Base-by-base conservation (phyloP, 768 basidiomycete genomes). In the Tulasnella sp. region DNA sequence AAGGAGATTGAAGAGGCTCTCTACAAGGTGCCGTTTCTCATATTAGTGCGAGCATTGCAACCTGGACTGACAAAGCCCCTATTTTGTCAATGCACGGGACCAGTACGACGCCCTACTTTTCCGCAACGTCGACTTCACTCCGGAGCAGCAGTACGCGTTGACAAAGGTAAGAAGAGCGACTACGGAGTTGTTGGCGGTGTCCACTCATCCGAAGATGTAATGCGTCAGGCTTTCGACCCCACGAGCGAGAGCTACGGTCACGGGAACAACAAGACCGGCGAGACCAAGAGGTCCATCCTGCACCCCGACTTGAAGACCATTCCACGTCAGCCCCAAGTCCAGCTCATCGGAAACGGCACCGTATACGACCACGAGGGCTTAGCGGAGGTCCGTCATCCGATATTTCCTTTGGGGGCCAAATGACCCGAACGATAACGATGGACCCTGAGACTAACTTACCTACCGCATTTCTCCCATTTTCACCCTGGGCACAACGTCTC, bases 221-320 rank as follows among this genome's bases (percentile, higher is more conserved):
- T 71, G 37, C 37, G 44, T 74, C 80, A 94, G 94, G 91, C 91
- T 0, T 96, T 96, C 83, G 94, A 96, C 83, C 90, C 89, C 2
- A 75, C 84, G 0, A 84, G 87, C 37, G 86, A 89, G 81, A 89
- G 84, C 80, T 95, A 96, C 81, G 94, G 95, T 0, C 94, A 96
- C 81, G 93, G 94, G 2, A 94, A 94, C 84, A 93, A 94, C 86
- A 93, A 94, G 87, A 94, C 92, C 0, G 88, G 90, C 76, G 85
- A 86, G 67, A 90, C 90, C 29, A 88, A 87, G 81, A 91, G 91
- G 82, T 95, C 94, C 4, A 92, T 96, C 81, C 89, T 95, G 18
- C 93, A 95, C 82, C 93, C 94, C 0, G 93, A 95, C 83, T 89
- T 96, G 81, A 96, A 95, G 87, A 95, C 93, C 51, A 94, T 97